A percentile compares a stretch with the other conserved stretches of the same genome.
Evolutionary conservation across 768 basidiomycete genomes (phyloP).

Genomic region (Tulasnella sp.): DNA sequence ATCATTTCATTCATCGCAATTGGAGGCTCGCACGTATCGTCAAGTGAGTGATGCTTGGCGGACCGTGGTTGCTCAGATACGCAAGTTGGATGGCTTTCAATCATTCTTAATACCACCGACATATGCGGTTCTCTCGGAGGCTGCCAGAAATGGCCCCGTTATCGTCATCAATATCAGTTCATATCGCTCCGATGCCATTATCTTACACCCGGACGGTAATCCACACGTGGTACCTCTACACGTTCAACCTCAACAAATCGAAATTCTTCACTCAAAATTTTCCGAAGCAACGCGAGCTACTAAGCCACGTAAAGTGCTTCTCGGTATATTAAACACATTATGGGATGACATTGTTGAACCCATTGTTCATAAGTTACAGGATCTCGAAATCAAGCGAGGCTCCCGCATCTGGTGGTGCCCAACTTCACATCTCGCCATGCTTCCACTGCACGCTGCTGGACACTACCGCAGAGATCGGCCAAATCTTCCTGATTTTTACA

Average conservation of each 20-base stretch:
- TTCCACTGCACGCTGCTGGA: neutral
- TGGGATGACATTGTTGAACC: neutral
- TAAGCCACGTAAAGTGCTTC: neutral
- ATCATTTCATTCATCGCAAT: neutral
- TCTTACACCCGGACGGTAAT: neutral
- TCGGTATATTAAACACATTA: neutral
- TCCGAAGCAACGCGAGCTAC: neutral
- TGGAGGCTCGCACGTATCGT: neutral
- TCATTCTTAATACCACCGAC: neutral
- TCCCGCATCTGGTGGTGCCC: conserved; percentile 4
- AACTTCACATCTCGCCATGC: neutral
- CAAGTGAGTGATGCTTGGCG: neutral
- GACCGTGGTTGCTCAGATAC: neutral
- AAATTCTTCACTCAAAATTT: neutral
- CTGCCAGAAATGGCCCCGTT: neutral
- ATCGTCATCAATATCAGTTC: conserved; percentile 1
- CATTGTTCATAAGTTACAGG: neutral
- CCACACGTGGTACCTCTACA: neutral
- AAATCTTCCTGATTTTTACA: neutral
- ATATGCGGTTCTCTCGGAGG: neutral
- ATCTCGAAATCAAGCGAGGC: neutral
- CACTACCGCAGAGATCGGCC: neutral
- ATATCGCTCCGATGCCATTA: neutral
- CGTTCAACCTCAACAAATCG: neutral
- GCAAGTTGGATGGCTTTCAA: neutral